Evolutionary conservation across 2,329 filamentous ascomycete species (phyloP).

Genomic region (Aspergillus viridinutans): DNA sequence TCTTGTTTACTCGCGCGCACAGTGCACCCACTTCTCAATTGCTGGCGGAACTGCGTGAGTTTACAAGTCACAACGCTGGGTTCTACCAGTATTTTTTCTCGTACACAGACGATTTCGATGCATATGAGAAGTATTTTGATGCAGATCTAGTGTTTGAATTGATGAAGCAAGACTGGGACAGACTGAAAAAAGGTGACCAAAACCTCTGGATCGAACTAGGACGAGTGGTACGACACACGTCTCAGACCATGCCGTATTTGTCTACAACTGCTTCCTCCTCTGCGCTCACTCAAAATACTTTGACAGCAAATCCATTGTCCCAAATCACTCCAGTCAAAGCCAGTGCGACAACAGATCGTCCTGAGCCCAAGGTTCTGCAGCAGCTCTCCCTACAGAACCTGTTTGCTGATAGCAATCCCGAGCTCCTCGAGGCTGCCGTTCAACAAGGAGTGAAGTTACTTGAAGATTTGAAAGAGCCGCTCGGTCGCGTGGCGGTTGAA

Average conservation of each 20-base stretch:
- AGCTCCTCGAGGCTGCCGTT: not conserved
- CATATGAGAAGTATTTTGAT: not conserved
- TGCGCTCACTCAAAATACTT: not conserved
- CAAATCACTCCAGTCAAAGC: not conserved
- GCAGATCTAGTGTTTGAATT: not conserved
- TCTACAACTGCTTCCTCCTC: not conserved
- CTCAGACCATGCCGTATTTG: not conserved
- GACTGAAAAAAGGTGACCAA: not conserved
- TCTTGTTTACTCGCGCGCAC: not conserved
- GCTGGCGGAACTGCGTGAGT: not conserved
- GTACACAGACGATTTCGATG: not conserved
- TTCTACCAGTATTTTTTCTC: not conserved
- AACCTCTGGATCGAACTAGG: not conserved
- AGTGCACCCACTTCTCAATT: not conserved
- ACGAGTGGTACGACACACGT: not conserved
- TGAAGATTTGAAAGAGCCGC: not conserved
- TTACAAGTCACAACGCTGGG: not conserved
- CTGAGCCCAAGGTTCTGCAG: not conserved
- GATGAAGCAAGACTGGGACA: not conserved
- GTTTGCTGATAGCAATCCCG: not conserved
- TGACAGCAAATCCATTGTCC: not conserved
- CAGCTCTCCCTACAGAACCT: not conserved
- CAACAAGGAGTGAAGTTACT: not conserved
- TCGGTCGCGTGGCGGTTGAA: not conserved
- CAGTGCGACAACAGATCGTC: not conserved